Base-by-base conservation (phyloP, 176 grass and related monocot species). In the Calamus simplicifolius region DNA sequence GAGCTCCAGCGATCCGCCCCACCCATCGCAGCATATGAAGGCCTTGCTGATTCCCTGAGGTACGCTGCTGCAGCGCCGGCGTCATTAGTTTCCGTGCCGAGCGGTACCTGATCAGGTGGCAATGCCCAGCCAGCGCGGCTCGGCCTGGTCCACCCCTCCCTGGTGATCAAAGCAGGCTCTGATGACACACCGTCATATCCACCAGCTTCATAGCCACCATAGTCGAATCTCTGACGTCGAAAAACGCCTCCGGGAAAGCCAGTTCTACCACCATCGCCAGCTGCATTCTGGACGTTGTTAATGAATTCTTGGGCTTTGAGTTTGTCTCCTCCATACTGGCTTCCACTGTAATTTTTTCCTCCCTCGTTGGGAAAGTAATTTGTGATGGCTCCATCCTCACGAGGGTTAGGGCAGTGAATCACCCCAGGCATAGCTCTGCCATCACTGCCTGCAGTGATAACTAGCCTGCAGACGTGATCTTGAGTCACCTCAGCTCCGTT, bases 361-460 rank as follows among this genome's bases (percentile, higher is more conserved):
- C 43, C 18, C 23, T 13, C 16, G 59, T 19, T 18, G 16, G 17
- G 19, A 25, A 26, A 8, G 17, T 16, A 7, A 27, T 4, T 12
- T 17, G n/a, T 8, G 51, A 16, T 28, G 25, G 14, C 26, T 6
- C 16, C 1, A 7, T 35, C 10, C 5, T 35, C 7, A 51, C 35
- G 51, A 18, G 19, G 15, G 25, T 67, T 16, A 3, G 50, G 64
- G 64, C 23, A 35, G 8, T 67, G 51, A n/a, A 67, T 3, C 64
- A 55, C 51, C 0, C 17, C 64, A 16, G 50, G 17, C 5, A 19
- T 54, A 27, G 51, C 51, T 25, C 18, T 67, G 3, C 50, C 64
- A 27, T 67, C 64, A 26, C 64, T 54, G 51, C 64, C n/a, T n/a
- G n/a, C 64, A 27, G 54, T 19, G 49, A 67, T 30, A 25, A 67